These are phyloP conservation scores for Jackrogersella multiformis DNA, from an alignment of 495 filamentous ascomycete genomes.

Conservation along the genomic window DNA sequence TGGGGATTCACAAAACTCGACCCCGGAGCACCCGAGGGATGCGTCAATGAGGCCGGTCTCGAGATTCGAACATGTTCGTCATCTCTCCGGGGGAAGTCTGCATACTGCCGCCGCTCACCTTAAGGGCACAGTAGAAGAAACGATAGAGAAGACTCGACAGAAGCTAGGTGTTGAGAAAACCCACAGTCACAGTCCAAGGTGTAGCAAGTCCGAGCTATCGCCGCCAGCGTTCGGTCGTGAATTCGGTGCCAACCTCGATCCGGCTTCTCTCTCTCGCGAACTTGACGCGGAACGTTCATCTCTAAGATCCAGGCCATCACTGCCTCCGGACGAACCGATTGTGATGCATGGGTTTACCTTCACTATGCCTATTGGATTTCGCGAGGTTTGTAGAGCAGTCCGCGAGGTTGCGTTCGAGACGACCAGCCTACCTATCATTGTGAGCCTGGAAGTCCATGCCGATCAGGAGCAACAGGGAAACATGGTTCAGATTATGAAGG, in stretches of 20 bases:
- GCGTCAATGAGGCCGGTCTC: slow-evolving; percentile 22
- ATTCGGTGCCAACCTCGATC: slow-evolving; percentile 15
- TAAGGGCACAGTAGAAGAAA: slow-evolving; percentile 47
- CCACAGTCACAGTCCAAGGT: slow-evolving; percentile 49
- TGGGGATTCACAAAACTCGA: slow-evolving; percentile 59
- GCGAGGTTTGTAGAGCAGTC: slow-evolving; percentile 83
- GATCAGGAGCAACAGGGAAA: slow-evolving; percentile 80
- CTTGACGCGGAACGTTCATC: slow-evolving; percentile 27
- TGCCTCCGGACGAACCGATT: slow-evolving; percentile 65
- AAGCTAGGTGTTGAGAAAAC: slow-evolving; percentile 42
- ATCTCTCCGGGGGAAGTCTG: slow-evolving; percentile 48
- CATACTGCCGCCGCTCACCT: slow-evolving; percentile 50
- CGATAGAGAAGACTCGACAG: slow-evolving; percentile 43
- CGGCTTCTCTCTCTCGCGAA: slow-evolving; percentile 5
- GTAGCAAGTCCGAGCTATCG: slow-evolving; percentile 44
- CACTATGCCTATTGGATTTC: slow-evolving; percentile 85
- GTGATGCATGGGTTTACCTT: slow-evolving; percentile 88
- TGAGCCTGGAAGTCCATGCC: slow-evolving; percentile 91
- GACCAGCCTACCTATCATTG: slow-evolving; percentile 79
- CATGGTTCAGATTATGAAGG: slow-evolving; percentile 92
- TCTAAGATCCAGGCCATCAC: slow-evolving; percentile 41
- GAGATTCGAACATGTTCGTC: slow-evolving; percentile 44
- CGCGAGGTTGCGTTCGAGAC: slow-evolving; percentile 79
- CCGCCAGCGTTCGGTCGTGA: slow-evolving; percentile 25
- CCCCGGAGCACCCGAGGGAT: slow-evolving; percentile 29